Evolutionary conservation across 1,284 basidiomycete species (phyloP).

Genomic region (Ganoderma lingzhi): DNA sequence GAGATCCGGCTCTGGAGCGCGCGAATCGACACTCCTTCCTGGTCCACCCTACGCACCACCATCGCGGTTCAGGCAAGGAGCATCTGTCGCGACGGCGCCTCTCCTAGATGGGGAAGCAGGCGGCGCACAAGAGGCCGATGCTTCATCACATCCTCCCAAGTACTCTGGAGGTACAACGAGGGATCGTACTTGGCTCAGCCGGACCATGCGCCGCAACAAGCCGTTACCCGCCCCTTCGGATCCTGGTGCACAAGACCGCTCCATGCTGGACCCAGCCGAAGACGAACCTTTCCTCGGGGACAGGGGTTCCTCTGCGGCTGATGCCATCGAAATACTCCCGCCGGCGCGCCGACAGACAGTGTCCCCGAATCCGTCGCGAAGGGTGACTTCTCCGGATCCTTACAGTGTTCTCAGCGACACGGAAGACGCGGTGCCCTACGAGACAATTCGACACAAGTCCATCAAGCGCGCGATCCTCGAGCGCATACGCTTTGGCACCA

Average conservation of each 20-base stretch:
- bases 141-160: not conserved
- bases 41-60: conserved; percentile 50
- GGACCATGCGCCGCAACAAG: conserved; percentile 22
- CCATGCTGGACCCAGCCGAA: conserved; percentile 23
- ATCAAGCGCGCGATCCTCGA: conserved; percentile 45
- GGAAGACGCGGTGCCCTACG: conserved; percentile 36
- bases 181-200: conserved; percentile 23
- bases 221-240: conserved; percentile 10
- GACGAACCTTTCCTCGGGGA: conserved; percentile 38
- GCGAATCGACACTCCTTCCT: conserved; percentile 37
- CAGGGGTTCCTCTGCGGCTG: conserved; percentile 7
- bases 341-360: conserved; percentile 9
- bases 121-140: not conserved
- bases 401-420: conserved; percentile 35
- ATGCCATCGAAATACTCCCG: conserved; percentile 12
- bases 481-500: conserved; percentile 38
- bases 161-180: no score
- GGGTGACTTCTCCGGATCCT: conserved; percentile 25
- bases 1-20: conserved; percentile 9
- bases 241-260: not conserved
- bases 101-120: conserved; percentile 8
- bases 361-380: conserved; percentile 15
- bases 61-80: conserved; percentile 15
- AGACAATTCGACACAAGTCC: conserved; percentile 40
- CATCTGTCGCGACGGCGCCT: not conserved